These are phyloP conservation scores for Saccharomycopsis vini DNA, from an alignment of 805 yeast species.

Conservation along the genomic window DNA sequence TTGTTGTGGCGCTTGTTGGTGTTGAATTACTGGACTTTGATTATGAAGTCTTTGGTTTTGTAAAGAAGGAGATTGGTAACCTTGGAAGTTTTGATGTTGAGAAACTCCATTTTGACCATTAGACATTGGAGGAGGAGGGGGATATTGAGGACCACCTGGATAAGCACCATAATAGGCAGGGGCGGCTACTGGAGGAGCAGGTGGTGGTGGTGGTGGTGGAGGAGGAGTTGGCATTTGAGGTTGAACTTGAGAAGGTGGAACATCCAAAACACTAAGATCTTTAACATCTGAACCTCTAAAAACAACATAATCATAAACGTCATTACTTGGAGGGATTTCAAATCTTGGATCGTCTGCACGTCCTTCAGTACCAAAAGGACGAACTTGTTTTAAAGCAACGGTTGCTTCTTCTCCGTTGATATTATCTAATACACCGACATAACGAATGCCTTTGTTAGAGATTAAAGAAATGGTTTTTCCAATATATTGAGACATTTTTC, in stretches of 20 bases:
- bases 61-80: slow-evolving; percentile 4
- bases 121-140: slow-evolving; percentile 18
- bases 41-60: too few relatives aligned
- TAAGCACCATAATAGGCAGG: slow-evolving; percentile 9
- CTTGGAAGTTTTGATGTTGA: slow-evolving; percentile 13
- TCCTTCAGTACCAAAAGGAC: slow-evolving; percentile 89
- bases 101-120: too few relatives aligned
- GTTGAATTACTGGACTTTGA: too few relatives aligned
- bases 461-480: slow-evolving; percentile 82
- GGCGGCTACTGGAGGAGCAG: too few relatives aligned
- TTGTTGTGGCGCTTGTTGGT: slow-evolving; percentile 17
- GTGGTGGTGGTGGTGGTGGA: slow-evolving; percentile 19
- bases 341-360: slow-evolving; percentile 59
- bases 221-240: slow-evolving; percentile 35
- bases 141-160: slow-evolving; percentile 15
- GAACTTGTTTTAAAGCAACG: slow-evolving; percentile 70
- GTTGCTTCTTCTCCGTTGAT: slow-evolving; percentile 89
- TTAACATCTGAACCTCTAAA: slow-evolving; percentile 90
- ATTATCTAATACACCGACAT: slow-evolving; percentile 80
- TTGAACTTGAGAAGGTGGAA: slow-evolving; percentile 52
- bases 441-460: slow-evolving; percentile 72
- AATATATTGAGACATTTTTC: slow-evolving; percentile 76
- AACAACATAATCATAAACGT: slow-evolving; percentile 65
- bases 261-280: slow-evolving; percentile 77
- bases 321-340: slow-evolving; percentile 65